These are phyloP conservation scores for Cenchrus purpureus DNA, from an alignment of 176 grass and related monocot genomes.

Conservation along the genomic window DNA sequence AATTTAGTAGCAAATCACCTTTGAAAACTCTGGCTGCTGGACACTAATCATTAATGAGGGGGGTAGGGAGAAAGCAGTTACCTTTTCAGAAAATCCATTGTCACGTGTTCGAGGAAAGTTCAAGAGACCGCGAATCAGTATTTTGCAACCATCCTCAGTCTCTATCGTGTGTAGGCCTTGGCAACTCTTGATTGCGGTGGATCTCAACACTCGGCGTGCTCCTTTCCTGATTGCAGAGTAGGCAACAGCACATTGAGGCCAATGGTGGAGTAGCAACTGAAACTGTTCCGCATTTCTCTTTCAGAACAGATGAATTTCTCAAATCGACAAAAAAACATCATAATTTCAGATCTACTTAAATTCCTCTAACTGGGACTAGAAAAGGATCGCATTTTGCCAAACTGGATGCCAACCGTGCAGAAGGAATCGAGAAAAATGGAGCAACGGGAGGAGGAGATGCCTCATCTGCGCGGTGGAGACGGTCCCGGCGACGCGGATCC, in stretches of 20 bases:
- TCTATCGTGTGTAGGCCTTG: neutral
- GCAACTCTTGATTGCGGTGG: slow-evolving; percentile 1
- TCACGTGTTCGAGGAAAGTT: neutral
- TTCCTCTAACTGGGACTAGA: neutral
- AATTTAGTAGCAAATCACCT: neutral
- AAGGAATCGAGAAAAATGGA: neutral
- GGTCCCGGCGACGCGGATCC: slow-evolving; percentile 36
- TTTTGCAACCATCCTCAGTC: slow-evolving; percentile 12
- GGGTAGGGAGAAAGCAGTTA: neutral
- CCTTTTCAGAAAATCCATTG: slow-evolving; percentile 46
- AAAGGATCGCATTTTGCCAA: neutral
- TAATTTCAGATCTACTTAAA: neutral
- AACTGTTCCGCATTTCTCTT: neutral
- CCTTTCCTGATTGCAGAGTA: slow-evolving; percentile 26
- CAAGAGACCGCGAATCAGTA: neutral
- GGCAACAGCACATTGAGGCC: slow-evolving; percentile 18
- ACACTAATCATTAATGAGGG: neutral
- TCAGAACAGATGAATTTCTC: no score
- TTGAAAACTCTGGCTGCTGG: neutral
- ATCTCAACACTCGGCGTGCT: slow-evolving; percentile 23
- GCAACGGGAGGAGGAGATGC: neutral
- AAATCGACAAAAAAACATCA: neutral
- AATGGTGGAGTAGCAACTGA: neutral
- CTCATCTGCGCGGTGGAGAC: neutral
- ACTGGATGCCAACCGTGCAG: neutral